These are phyloP conservation scores for Termitomyces sp. DNA, from an alignment of 768 basidiomycete species.

Conservation along the genomic window DNA sequence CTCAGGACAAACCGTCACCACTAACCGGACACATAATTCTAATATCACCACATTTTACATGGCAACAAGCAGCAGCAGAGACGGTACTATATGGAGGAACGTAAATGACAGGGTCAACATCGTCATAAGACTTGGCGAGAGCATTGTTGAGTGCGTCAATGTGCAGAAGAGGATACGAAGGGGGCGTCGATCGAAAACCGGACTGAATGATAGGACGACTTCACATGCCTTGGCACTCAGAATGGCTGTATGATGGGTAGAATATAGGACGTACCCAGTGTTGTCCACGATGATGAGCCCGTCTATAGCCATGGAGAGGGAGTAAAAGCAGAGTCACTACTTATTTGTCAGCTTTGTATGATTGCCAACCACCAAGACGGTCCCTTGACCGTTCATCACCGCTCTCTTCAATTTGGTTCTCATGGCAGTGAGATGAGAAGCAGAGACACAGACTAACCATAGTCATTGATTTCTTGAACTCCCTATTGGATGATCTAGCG, in stretches of 20 bases:
- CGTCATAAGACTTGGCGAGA: slow-evolving; percentile 45
- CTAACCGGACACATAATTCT: slow-evolving; percentile 76
- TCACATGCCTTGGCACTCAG: slow-evolving; percentile 16
- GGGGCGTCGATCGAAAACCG: slow-evolving; percentile 72
- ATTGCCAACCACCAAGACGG: neutral
- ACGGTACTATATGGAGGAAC: slow-evolving; percentile 44
- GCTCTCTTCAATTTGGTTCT: too few relatives aligned
- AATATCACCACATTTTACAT: slow-evolving; percentile 71
- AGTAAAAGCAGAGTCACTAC: neutral
- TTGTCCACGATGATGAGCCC: slow-evolving; percentile 76
- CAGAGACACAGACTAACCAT: neutral
- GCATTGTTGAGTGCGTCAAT: slow-evolving; percentile 82
- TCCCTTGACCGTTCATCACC: neutral
- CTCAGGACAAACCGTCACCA: slow-evolving; percentile 60
- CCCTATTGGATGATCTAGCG: neutral
- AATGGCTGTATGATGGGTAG: slow-evolving; percentile 4
- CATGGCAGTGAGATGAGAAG: neutral
- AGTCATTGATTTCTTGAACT: neutral
- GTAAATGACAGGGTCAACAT: slow-evolving; percentile 71
- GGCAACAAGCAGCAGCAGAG: slow-evolving; percentile 74
- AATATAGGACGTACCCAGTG: slow-evolving; percentile 47
- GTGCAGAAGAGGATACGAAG: slow-evolving; percentile 79
- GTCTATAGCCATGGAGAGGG: slow-evolving; percentile 61
- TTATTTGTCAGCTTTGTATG: slow-evolving; percentile 10
- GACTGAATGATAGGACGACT: slow-evolving; percentile 85